Conservation (phyloP, 768 basidiomycete species). For the Tricholoma terreum region DNA sequence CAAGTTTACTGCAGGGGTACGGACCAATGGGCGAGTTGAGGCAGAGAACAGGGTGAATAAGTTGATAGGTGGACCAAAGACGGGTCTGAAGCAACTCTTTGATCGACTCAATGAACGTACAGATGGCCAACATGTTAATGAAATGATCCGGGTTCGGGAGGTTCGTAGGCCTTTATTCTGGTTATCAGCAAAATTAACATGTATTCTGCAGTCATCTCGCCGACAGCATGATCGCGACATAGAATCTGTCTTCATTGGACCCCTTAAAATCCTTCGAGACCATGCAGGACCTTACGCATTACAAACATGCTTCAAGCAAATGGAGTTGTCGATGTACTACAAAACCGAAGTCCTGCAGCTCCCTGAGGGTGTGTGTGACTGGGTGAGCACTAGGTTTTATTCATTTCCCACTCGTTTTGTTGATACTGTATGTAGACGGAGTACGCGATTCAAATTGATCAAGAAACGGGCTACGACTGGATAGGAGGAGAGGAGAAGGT, state of each 20-base stretch:
- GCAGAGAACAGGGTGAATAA: constrained; percentile 24
- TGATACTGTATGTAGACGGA: background rate
- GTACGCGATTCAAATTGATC: constrained; percentile 5
- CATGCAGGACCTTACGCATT: constrained; percentile 30
- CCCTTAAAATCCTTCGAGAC: constrained; percentile 20
- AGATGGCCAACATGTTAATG: constrained; percentile 11
- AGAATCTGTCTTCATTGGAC: constrained; percentile 25
- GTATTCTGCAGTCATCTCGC: constrained; percentile 19
- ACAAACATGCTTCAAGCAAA: constrained; percentile 26
- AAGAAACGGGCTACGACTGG: constrained; percentile 18
- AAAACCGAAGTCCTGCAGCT: constrained; percentile 16
- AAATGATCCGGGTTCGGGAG: constrained; percentile 16
- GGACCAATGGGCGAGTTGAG: constrained; percentile 32
- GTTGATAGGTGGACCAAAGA: constrained; percentile 18
- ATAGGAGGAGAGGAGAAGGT: constrained; percentile 17
- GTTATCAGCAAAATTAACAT: constrained; percentile 9
- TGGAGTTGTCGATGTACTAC: constrained; percentile 30
- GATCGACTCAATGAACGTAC: constrained; percentile 20
- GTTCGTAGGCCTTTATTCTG: constrained; percentile 14
- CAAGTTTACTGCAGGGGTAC: constrained; percentile 31
- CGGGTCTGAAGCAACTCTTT: constrained; percentile 19
- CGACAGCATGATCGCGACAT: constrained; percentile 21
- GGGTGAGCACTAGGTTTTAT: constrained; percentile 20
- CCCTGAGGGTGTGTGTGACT: constrained; percentile 22
- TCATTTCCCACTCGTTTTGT: background rate